Conservation (phyloP, 1,284 basidiomycete species). For the Papiliotrema terrestris region DNA sequence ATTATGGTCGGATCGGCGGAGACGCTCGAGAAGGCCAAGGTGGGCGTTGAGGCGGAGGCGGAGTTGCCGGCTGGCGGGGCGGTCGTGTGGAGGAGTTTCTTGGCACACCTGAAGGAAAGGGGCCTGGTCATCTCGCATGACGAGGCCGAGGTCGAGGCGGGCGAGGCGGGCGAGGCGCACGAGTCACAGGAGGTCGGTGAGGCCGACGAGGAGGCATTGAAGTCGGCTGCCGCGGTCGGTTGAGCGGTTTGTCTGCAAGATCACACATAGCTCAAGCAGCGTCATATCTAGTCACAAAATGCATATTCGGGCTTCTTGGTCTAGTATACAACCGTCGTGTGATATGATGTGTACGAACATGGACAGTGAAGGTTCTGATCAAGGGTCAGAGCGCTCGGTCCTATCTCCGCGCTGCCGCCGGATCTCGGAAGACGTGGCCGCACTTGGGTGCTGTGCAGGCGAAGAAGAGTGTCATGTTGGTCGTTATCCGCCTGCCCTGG, state of each 20-base stretch:
- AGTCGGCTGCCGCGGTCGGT: background rate
- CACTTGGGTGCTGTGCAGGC: slow-evolving; percentile 72
- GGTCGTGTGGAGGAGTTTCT: slow-evolving; percentile 38
- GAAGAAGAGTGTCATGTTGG: slow-evolving; percentile 75
- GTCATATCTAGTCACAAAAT: too few relatives aligned
- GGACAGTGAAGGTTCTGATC: too few relatives aligned
- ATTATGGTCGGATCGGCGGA: slow-evolving; percentile 74
- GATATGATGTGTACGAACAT: too few relatives aligned
- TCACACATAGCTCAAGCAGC: too few relatives aligned
- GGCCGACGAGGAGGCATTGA: background rate
- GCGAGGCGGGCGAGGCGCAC: background rate
- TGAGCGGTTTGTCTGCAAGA: background rate
- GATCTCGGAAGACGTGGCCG: slow-evolving; percentile 71
- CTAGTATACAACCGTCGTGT: too few relatives aligned
- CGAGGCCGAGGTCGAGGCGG: background rate
- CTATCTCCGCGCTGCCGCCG: slow-evolving; percentile 38
- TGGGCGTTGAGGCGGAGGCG: slow-evolving; percentile 16
- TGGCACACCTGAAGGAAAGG: slow-evolving; percentile 23
- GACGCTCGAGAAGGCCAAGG: slow-evolving; percentile 56
- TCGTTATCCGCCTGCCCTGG: slow-evolving; percentile 89
- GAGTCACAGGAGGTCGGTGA: background rate
- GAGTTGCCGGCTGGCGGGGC: slow-evolving; percentile 34
- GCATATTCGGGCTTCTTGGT: too few relatives aligned
- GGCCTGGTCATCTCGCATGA: slow-evolving; percentile 4
- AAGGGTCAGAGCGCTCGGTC: background rate